Evolutionary conservation across 768 basidiomycete genomes (phyloP), one percentile per base, ranked within the genome.

Genomic region (Trametes coccinea): DNA sequence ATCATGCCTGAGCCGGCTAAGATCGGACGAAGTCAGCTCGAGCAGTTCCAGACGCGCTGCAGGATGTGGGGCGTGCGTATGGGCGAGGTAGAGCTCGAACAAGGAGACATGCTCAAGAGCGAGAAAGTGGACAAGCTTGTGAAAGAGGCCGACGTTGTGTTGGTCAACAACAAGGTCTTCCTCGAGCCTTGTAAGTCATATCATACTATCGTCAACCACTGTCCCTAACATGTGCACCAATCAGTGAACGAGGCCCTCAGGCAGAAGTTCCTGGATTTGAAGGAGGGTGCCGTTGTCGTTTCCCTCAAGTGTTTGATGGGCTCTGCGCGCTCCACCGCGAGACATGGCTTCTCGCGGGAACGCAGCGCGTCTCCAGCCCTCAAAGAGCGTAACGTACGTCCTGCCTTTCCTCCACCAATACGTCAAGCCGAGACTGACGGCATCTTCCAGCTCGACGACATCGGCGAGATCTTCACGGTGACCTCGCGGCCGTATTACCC

Each of bases 211-310:
- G 22, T 13, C 62, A 17, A 4, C 43, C 22, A 34, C 11, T 30
- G 37, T 6, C 34, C n/a, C 39, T 10, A 48, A 51, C 61, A 48
- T 30, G 37, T 11, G 16, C 47, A 10, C 22, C 22, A 22, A 22
- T 22, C 59, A 93, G 90, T 98, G 62, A 98, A 98, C 73, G 92
- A 93, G 69, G 84, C 87, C 1, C 77, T 99, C 14, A 82, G 90
- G 47, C 87, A 90, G 31, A 90, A 93, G 69, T 98, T 98, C 75
- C 78, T 99, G 56, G 97, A 99, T 70, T 78, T 98, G 61, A 97
- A 94, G 70, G 93, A 96, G 61, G 92, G 93, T 17, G 93, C 95
- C 0, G 87, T 87, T 50, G 90, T 99, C 49, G 84, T 98, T 40
- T 94, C 92, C 17, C 77, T 99, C 16, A 86, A 89, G 60, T 93